Evolutionary conservation across 2,329 filamentous ascomycete species (phyloP).

Genomic region (Fusarium sp.): DNA sequence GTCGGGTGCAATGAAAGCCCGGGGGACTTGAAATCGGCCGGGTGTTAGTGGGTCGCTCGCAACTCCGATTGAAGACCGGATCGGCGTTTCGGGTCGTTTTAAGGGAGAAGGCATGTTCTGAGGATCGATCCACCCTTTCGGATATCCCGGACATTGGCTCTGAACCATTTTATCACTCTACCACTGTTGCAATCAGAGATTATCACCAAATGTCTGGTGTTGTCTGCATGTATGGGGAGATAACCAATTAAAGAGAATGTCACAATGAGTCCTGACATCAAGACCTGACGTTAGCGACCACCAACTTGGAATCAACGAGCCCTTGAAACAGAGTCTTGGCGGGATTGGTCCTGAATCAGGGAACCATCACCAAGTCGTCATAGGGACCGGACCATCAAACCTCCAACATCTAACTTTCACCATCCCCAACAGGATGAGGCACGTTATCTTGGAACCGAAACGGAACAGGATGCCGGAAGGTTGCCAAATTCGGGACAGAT

Average conservation of each 20-base stretch:
- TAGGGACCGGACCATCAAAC: conserved; percentile 9
- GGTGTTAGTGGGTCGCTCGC: conserved; percentile 14
- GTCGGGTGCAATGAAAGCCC: conserved; percentile 16
- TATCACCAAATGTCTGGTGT: not conserved
- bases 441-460: conserved; percentile 21
- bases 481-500: conserved; percentile 24
- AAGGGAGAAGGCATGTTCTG: conserved; percentile 8
- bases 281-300: conserved; percentile 12
- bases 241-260: conserved; percentile 5
- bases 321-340: conserved; percentile 16
- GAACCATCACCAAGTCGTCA: conserved; percentile 35
- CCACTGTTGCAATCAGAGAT: not conserved
- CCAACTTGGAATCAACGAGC: conserved; percentile 27
- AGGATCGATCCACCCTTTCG: conserved; percentile 36
- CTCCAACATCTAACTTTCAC: conserved; percentile 17
- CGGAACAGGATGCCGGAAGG: conserved; percentile 1
- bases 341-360: conserved; percentile 25
- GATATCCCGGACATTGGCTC: conserved; percentile 29
- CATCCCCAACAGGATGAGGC: conserved; percentile 2
- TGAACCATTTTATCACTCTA: conserved; percentile 15
- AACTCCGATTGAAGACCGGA: conserved; percentile 31
- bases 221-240: not conserved
- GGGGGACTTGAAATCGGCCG: conserved; percentile 24
- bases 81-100: conserved; percentile 28
- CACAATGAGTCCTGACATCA: conserved; percentile 26